Base-by-base conservation (phyloP, 768 basidiomycete species). In the Tulasnella sp. region DNA sequence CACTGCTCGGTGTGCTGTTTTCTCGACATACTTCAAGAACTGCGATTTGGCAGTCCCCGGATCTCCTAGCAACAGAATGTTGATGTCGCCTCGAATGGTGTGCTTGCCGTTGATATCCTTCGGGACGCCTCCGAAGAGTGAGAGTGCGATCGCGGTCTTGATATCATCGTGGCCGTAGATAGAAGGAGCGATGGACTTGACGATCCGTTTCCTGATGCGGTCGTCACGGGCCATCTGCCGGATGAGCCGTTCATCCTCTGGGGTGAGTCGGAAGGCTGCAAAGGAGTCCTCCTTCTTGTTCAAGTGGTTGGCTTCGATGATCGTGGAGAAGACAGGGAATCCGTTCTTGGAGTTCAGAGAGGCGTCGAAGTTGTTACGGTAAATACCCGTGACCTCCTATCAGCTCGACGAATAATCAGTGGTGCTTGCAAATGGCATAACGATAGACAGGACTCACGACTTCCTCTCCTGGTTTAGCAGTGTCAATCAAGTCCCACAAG, bases 141-240 rank as follows among this genome's bases (percentile, higher is more conserved):
- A 92, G 52, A 99, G 79, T 1, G 96, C 94, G 64, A 99, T 76
- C 29, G 93, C 96, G 0, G 95, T 96, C 74, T 98, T 98, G 78
- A 99, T 97, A 70, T 98, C 88, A 70, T 98, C 96, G 70, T 99
- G 96, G 3, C 96, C 96, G 66, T 98, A 99, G 71, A 99, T 98
- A 38, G 93, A 96, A 0, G 96, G 96, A 2, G 96, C 96, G 60
- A 99, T 96, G 27, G 92, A 96, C 73, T 99, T 99, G 75, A 98
- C 81, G 70, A 99, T 95, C 24, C 96, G 85, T 72, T 96, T 98
- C 64, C 90, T 83, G 66, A 99, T 95, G 53, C 96, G 86, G 56
- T 93, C 91, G 68, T 98, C 95, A 21, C 84, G 82, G 3, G 90
- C 83, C 49, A 98, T 81, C 8, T 78, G 75, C 13, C 92, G 84